A percentile compares a stretch with the other conserved stretches of the same genome.
Evolutionary conservation across 2,329 filamentous ascomycete genomes (phyloP).

Genomic region (Fusarium annulatum): DNA sequence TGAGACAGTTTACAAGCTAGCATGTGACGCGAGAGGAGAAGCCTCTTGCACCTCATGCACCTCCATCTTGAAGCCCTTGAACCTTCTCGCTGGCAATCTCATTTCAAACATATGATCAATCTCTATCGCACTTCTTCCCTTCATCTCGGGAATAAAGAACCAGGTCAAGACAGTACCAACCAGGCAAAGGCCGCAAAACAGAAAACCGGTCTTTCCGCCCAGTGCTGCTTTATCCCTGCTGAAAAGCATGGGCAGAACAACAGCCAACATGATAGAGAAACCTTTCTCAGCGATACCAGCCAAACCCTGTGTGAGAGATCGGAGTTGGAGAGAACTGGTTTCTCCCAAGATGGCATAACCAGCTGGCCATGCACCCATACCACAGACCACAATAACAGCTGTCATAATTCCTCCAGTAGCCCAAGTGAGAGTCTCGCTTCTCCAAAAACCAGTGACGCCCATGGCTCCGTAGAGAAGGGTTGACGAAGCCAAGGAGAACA

Average conservation of each 20-base stretch:
- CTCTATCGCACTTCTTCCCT: slow-evolving; percentile 36
- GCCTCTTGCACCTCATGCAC: slow-evolving; percentile 14
- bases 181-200: slow-evolving; percentile 51
- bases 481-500: slow-evolving; percentile 49
- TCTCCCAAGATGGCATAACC: slow-evolving; percentile 54
- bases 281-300: slow-evolving; percentile 55
- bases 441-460: slow-evolving; percentile 44
- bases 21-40: slow-evolving; percentile 1
- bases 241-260: slow-evolving; percentile 46
- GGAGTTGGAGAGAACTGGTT: slow-evolving; percentile 37
- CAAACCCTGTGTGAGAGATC: slow-evolving; percentile 49
- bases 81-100: slow-evolving; percentile 21
- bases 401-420: slow-evolving; percentile 49
- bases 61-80: slow-evolving; percentile 23
- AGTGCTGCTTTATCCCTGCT: slow-evolving; percentile 50
- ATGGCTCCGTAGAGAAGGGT: slow-evolving; percentile 56
- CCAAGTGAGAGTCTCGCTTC: not conserved
- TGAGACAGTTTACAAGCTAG: not conserved
- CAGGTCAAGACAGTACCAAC: slow-evolving; percentile 19
- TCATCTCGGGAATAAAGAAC: slow-evolving; percentile 45
- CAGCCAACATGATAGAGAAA: slow-evolving; percentile 45
- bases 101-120: slow-evolving; percentile 41
- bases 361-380: slow-evolving; percentile 56
- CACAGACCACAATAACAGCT: slow-evolving; percentile 53
- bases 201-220: slow-evolving; percentile 54